These are phyloP conservation scores for Wickerhamiella nectarea DNA, from an alignment of 805 yeast genomes.

Conservation along the genomic window DNA sequence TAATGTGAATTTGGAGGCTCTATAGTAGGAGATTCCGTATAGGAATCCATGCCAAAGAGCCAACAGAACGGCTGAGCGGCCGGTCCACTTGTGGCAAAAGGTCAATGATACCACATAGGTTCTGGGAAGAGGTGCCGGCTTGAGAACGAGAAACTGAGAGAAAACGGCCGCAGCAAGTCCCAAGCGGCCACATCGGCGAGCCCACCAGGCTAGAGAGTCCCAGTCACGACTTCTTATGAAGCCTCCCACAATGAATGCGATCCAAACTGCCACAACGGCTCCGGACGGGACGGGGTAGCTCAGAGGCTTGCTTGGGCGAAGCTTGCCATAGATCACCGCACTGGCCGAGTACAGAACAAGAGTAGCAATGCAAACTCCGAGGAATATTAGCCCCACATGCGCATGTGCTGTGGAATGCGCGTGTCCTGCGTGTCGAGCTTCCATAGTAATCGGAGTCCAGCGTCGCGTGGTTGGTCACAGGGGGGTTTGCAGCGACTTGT, in stretches of 20 bases:
- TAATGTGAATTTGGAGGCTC: not conserved
- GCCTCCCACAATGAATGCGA: slow-evolving; percentile 9
- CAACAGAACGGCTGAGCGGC: slow-evolving; percentile 61
- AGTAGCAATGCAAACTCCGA: slow-evolving; percentile 7
- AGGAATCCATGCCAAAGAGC: slow-evolving; percentile 49
- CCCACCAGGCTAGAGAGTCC: slow-evolving; percentile 28
- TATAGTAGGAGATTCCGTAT: slow-evolving; percentile 28
- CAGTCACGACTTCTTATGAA: slow-evolving; percentile 11
- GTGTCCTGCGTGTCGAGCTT: slow-evolving; percentile 10
- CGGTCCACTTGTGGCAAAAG: slow-evolving; percentile 84
- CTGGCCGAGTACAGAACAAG: slow-evolving; percentile 13
- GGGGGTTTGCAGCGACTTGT: no score
- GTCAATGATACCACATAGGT: slow-evolving; percentile 55
- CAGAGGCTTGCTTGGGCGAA: slow-evolving; percentile 2
- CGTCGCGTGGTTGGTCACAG: no score
- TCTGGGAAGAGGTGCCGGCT: slow-evolving; percentile 77
- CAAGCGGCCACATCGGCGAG: slow-evolving; percentile 69
- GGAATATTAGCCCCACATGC: slow-evolving; percentile 13
- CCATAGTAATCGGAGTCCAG: not conserved
- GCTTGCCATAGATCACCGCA: slow-evolving; percentile 3
- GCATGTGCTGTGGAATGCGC: slow-evolving; percentile 13
- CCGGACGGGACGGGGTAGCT: slow-evolving; percentile 11
- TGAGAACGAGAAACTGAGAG: slow-evolving; percentile 52
- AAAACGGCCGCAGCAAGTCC: slow-evolving; percentile 66
- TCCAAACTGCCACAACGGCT: slow-evolving; percentile 10